These are phyloP conservation scores for Avena sativa DNA, from an alignment of 176 grass and related monocot genomes.

Conservation along the genomic window DNA sequence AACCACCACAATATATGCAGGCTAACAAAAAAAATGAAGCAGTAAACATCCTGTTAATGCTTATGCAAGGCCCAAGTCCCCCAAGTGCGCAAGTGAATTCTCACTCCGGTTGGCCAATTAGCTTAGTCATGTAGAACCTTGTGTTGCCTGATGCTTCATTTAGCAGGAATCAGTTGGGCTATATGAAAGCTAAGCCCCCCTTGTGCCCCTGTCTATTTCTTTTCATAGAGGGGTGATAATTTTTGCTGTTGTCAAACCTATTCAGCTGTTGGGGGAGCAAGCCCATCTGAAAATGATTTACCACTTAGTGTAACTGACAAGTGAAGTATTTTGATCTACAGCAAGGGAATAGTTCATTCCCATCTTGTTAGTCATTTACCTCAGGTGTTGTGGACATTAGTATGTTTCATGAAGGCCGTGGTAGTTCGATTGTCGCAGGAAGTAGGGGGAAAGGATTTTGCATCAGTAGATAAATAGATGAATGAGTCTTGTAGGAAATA, in stretches of 20 bases:
- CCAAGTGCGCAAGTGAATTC: background rate
- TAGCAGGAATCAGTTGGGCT: background rate
- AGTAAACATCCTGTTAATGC: background rate
- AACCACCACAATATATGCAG: background rate
- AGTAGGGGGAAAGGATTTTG: background rate
- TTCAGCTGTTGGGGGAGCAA: constrained; percentile 15
- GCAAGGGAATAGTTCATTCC: background rate
- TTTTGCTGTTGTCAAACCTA: background rate
- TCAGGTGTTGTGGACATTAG: background rate
- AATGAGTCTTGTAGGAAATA: background rate
- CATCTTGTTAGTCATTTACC: constrained; percentile 7
- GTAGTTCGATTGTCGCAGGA: background rate
- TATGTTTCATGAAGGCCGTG: background rate
- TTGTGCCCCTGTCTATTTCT: background rate
- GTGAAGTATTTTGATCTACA: background rate
- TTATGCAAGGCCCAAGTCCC: background rate
- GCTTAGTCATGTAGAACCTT: constrained; percentile 3
- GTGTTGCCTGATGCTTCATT: background rate
- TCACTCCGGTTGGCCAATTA: background rate
- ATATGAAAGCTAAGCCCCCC: background rate
- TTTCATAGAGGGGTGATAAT: constrained; percentile 12
- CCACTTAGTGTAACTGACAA: background rate
- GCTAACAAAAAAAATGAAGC: background rate
- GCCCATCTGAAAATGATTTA: constrained; percentile 6
- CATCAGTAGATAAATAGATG: constrained; percentile 7